A percentile compares a stretch with the other conserved stretches of the same genome.
Evolutionary conservation across 75 land plant species (phyloP).

Genomic region (Pinus albicaulis): DNA sequence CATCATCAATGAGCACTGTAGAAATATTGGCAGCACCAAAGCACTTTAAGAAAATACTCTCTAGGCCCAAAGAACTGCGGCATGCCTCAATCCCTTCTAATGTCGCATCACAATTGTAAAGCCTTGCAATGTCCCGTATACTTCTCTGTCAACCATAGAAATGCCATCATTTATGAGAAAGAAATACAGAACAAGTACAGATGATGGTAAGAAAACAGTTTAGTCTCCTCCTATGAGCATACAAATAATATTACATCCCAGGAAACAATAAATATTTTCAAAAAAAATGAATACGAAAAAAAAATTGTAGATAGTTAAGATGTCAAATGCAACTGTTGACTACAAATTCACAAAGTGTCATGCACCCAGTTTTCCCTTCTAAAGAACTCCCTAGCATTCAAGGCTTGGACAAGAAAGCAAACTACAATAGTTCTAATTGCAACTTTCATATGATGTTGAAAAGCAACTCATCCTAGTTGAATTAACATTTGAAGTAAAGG

Average conservation of each 20-base stretch:
- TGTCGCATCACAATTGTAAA: constrained; percentile 66
- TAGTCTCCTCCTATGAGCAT: background rate
- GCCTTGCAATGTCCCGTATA: constrained; percentile 66
- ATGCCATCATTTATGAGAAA: background rate
- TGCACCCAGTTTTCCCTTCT: no score
- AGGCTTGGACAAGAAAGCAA: no score
- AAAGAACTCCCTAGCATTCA: no score
- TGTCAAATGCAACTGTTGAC: background rate
- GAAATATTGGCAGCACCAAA: constrained; percentile 76
- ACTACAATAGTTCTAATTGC: no score
- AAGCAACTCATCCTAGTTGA: no score
- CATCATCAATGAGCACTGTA: constrained; percentile 84
- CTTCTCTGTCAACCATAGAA: constrained; percentile 67
- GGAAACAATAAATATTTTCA: background rate
- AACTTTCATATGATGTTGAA: no score
- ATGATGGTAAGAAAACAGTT: background rate
- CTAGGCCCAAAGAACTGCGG: constrained; percentile 44
- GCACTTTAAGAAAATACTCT: constrained; percentile 52
- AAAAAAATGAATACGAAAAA: background rate
- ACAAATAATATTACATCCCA: background rate
- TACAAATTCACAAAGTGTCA: background rate
- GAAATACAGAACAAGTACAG: background rate
- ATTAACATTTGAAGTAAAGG: no score
- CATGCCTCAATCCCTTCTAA: constrained; percentile 53
- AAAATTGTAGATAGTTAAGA: background rate